phyloP scores from a whole-genome alignment of 2,329 filamentous ascomycete species.

The Calonectria hongkongensis region DNA sequence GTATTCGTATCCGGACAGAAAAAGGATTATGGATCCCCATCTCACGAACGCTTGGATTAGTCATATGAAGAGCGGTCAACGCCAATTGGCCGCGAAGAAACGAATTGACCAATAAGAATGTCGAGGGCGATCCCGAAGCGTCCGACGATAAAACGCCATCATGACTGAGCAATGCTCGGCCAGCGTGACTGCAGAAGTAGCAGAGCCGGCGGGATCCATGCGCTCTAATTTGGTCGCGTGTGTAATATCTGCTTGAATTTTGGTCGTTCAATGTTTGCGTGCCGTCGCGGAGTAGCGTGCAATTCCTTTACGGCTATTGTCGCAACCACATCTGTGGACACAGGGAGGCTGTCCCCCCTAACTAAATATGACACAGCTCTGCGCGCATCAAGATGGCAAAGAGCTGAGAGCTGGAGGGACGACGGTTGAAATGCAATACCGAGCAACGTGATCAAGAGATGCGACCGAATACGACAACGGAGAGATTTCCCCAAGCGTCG shows the following conservation, averaged over 20 bases:
- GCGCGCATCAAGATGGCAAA: not conserved
- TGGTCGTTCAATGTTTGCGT: not conserved
- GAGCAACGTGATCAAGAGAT: constrained; percentile 1
- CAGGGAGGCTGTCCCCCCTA: not conserved
- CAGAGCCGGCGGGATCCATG: constrained; percentile 17
- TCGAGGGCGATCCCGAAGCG: constrained; percentile 12
- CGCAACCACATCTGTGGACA: not conserved
- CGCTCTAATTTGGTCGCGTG: not conserved
- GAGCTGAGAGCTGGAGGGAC: not conserved
- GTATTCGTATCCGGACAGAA: constrained; percentile 50
- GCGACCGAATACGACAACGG: constrained; percentile 37
- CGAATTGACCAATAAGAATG: constrained; percentile 41
- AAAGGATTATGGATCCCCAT: not conserved
- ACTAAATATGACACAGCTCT: not conserved
- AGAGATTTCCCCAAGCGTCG: constrained; percentile 11
- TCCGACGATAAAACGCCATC: constrained; percentile 34
- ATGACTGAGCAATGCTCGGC: constrained; percentile 22
- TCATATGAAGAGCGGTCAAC: constrained; percentile 49
- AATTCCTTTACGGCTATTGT: not conserved
- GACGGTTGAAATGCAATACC: constrained; percentile 5
- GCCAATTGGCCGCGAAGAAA: constrained; percentile 37
- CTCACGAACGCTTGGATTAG: constrained; percentile 37
- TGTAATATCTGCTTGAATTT: not conserved
- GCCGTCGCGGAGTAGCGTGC: not conserved
- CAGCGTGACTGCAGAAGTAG: not conserved